Evolutionary conservation across 371 early-diverging fungal genomes (phyloP).

Genomic region (Mucor lusitanicus): DNA sequence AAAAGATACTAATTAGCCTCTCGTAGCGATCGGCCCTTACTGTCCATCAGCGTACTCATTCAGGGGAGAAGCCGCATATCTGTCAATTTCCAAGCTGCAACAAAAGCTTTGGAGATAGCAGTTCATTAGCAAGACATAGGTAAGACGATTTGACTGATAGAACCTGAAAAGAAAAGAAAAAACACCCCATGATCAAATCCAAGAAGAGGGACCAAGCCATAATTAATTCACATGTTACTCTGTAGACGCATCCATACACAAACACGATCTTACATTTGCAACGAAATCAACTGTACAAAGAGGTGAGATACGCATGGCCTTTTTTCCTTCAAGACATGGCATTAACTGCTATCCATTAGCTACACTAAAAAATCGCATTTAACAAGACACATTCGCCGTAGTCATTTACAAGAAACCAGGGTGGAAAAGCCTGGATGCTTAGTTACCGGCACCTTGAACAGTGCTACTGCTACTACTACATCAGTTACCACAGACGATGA

Average conservation of each 20-base stretch:
- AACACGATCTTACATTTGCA: constrained; percentile 11
- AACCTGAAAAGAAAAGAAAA: too few species aligned
- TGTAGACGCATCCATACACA: constrained; percentile 19
- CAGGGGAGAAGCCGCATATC: constrained; percentile 70
- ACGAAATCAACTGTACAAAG: neutral
- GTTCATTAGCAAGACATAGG: constrained; percentile 7
- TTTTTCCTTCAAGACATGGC: neutral
- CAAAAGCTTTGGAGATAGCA: constrained; percentile 53
- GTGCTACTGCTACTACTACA: neutral
- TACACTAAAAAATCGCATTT: constrained; percentile 17
- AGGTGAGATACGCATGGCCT: neutral
- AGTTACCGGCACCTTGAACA: neutral
- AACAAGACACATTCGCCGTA: constrained; percentile 9
- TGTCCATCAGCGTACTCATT: constrained; percentile 58
- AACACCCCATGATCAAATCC: neutral
- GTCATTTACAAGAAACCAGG: neutral
- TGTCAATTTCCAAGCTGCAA: constrained; percentile 59
- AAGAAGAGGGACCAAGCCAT: neutral
- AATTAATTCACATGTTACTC: neutral
- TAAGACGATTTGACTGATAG: neutral
- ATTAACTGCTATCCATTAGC: neutral
- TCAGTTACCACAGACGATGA: neutral
- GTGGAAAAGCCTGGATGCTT: neutral
- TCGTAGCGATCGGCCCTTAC: neutral
- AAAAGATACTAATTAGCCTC: neutral